phyloP scores from a whole-genome alignment of 352 stramenopile species.

The Globisporangium nunn region DNA sequence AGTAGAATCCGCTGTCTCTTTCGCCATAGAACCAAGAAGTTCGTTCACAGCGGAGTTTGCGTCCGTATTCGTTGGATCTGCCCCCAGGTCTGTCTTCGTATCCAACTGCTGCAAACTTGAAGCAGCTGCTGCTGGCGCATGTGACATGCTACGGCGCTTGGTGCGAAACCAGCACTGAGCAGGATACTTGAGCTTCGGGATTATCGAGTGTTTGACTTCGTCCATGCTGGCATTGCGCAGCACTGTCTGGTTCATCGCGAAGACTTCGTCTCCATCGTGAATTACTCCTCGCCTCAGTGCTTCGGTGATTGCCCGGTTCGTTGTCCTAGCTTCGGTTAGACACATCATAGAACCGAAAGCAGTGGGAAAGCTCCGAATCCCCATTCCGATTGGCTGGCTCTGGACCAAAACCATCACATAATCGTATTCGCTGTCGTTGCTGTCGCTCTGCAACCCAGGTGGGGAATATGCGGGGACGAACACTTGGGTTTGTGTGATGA shows the following conservation, averaged over 20 bases:
- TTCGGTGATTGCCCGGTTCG: conserved; percentile 31
- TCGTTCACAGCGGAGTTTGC: neutral
- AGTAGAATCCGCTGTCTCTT: neutral
- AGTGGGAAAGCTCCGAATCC: conserved; percentile 17
- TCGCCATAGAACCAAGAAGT: no score
- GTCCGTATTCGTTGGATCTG: neutral
- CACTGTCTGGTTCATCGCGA: conserved; percentile 50
- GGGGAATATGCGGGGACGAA: conserved; percentile 28
- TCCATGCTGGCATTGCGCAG: conserved; percentile 22
- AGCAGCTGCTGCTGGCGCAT: neutral
- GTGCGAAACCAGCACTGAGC: conserved; percentile 56
- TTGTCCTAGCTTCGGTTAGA: conserved; percentile 19
- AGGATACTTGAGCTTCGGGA: conserved; percentile 26
- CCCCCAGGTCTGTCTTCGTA: neutral
- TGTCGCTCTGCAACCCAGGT: conserved; percentile 12
- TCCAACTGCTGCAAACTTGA: neutral
- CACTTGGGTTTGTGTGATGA: conserved; percentile 17
- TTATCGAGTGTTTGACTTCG: conserved; percentile 24
- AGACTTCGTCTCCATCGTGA: conserved; percentile 51
- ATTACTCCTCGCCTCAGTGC: conserved; percentile 49
- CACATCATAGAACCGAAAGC: conserved; percentile 15
- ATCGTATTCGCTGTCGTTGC: conserved; percentile 28
- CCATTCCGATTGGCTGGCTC: conserved; percentile 47
- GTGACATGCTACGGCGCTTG: conserved; percentile 15
- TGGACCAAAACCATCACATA: conserved; percentile 59